Percentiles rank a stretch among this genome's conserved stretches.
These are phyloP conservation scores for Pleurotus platypus DNA, from an alignment of 768 basidiomycete genomes.

Conservation along the genomic window DNA sequence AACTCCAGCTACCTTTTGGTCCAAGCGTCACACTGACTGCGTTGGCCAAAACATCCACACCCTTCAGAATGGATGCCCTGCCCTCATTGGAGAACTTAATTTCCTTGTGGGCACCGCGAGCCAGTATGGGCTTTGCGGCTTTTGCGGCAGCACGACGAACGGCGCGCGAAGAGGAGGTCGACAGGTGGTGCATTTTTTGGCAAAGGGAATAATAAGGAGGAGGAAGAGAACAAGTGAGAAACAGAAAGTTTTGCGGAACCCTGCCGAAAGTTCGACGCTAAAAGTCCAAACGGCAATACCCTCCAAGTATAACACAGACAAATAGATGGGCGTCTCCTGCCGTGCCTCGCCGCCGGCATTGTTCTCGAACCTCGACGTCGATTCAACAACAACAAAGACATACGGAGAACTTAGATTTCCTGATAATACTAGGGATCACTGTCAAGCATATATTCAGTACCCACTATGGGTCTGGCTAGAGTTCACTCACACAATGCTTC, in stretches of 20 bases:
- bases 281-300: conserved; percentile 10
- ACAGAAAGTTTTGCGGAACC: conserved; percentile 8
- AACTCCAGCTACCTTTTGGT: conserved; percentile 69
- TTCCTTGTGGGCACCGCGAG: conserved; percentile 88
- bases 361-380: too few relatives aligned
- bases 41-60: conserved; percentile 95
- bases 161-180: conserved; percentile 59
- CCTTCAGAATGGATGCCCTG: conserved; percentile 88
- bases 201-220: conserved; percentile 12
- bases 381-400: too few relatives aligned
- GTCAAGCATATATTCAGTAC: too few relatives aligned
- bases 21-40: conserved; percentile 96
- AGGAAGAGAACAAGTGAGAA: conserved; percentile 12
- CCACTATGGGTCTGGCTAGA: too few relatives aligned
- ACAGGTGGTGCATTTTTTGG: conserved; percentile 67
- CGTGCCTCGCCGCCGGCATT: too few relatives aligned
- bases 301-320: conserved; percentile 5
- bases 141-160: conserved; percentile 65
- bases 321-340: not conserved
- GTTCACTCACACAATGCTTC: too few relatives aligned
- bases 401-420: too few relatives aligned
- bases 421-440: too few relatives aligned
- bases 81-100: conserved; percentile 97
- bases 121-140: conserved; percentile 47
- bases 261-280: conserved; percentile 1